Conservation (phyloP, 192 early-diverging fungal genomes). For the Lobosporangium transversale region DNA sequence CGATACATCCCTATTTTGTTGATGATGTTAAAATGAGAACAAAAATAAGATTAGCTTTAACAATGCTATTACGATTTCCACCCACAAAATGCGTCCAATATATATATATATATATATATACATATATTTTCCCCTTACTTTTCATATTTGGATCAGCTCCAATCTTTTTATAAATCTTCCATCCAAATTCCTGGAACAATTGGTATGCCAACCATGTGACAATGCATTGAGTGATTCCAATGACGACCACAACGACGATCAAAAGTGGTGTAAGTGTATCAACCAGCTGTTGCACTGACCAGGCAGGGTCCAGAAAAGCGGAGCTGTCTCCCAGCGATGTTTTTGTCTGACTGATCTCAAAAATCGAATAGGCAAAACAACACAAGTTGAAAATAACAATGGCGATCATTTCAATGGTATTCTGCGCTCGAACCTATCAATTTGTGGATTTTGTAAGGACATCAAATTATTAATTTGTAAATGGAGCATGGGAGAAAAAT, state of each 20-base stretch:
- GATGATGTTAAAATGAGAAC: too few species aligned
- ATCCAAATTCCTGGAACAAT: constrained; percentile 63
- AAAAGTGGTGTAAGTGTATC: constrained; percentile 11
- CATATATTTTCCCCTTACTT: constrained; percentile 49
- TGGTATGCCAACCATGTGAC: constrained; percentile 49
- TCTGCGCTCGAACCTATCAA: constrained; percentile 71
- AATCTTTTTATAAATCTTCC: constrained; percentile 72
- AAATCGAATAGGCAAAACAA: constrained; percentile 72
- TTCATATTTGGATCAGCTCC: constrained; percentile 69
- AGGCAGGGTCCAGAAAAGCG: constrained; percentile 6
- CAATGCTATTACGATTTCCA: too few species aligned
- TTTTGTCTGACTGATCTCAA: constrained; percentile 71
- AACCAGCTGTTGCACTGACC: neutral
- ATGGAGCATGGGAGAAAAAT: too few species aligned
- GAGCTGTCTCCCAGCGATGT: constrained; percentile 2
- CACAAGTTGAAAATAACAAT: constrained; percentile 74
- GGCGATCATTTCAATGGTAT: constrained; percentile 78
- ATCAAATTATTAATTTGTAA: too few species aligned
- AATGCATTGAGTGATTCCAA: constrained; percentile 30
- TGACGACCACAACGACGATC: constrained; percentile 19
- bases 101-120: neutral
- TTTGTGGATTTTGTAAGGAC: too few species aligned
- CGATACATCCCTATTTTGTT: constrained; percentile 62
- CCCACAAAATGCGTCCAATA: too few species aligned
- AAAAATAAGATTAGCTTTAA: too few species aligned